Evolutionary conservation across 2,329 filamentous ascomycete genomes (phyloP).

Genomic region (Penicillium sp.): DNA sequence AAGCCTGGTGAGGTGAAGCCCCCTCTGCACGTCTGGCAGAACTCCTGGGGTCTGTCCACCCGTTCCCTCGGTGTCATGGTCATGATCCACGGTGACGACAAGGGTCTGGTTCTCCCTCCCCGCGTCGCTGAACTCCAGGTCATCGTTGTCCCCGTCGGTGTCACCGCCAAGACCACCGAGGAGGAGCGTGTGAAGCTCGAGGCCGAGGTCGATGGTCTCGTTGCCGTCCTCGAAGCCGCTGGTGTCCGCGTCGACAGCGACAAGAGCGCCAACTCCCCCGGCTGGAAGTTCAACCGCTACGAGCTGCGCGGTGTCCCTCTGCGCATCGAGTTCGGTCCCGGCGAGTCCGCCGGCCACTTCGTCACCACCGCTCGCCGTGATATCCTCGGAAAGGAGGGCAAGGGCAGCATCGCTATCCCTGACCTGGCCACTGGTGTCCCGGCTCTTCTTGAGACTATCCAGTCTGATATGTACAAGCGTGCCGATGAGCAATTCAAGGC

Average conservation of each 20-base stretch:
- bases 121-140: constrained; percentile 83
- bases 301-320: constrained; percentile 95
- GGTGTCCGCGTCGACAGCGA: constrained; percentile 80
- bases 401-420: constrained; percentile 74
- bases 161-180: constrained; percentile 81
- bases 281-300: constrained; percentile 99
- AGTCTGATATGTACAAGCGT: constrained; percentile 74
- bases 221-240: constrained; percentile 66
- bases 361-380: constrained; percentile 87
- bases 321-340: constrained; percentile 92
- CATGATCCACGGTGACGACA: constrained; percentile 96
- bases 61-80: constrained; percentile 98
- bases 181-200: constrained; percentile 78
- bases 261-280: constrained; percentile 83
- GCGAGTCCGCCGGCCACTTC: constrained; percentile 82
- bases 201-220: constrained; percentile 72
- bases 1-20: constrained; percentile 73
- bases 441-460: constrained; percentile 83
- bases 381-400: constrained; percentile 64
- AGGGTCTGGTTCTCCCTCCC: constrained; percentile 89
- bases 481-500: constrained; percentile 76
- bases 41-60: constrained; percentile 97
- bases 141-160: constrained; percentile 86
- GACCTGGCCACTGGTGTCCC: constrained; percentile 74
- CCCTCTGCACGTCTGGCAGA: constrained; percentile 91